These are phyloP conservation scores for Neocallimastix lanati DNA, from an alignment of 192 early-diverging fungal species.

Conservation along the genomic window DNA sequence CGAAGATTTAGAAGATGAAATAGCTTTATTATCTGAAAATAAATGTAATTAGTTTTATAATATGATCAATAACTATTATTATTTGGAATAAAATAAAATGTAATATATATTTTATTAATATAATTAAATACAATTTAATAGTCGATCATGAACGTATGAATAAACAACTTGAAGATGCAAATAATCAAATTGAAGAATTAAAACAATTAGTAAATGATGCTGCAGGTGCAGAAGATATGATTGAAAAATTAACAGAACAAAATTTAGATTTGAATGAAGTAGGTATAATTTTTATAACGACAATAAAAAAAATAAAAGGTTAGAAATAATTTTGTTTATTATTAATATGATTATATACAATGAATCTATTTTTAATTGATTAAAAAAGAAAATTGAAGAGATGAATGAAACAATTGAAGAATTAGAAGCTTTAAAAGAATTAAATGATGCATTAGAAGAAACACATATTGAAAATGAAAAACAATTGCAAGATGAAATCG, in stretches of 20 bases:
- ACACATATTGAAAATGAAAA: constrained; percentile 77
- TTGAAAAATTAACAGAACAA: constrained; percentile 63
- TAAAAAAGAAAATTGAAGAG: constrained; percentile 56
- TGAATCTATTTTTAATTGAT: too few species aligned
- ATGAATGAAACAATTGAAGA: constrained; percentile 59
- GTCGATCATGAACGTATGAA: too few species aligned
- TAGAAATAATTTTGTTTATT: too few species aligned
- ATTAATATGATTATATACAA: too few species aligned
- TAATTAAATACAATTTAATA: too few species aligned
- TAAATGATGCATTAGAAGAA: constrained; percentile 86
- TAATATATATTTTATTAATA: too few species aligned
- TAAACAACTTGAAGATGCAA: too few species aligned
- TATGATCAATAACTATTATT: too few species aligned
- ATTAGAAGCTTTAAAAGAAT: constrained; percentile 71
- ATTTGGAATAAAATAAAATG: too few species aligned
- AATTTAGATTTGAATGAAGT: constrained; percentile 53
- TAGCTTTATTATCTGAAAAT: constrained; percentile 28
- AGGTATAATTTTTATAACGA: constrained; percentile 2
- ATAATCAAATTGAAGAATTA: constrained; percentile 62
- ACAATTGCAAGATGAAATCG: constrained; percentile 67
- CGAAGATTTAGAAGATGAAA: constrained; percentile 53
- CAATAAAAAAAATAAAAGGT: too few species aligned
- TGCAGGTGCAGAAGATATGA: constrained; percentile 62
- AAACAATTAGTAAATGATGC: constrained; percentile 66
- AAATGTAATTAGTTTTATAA: constrained; percentile 15